phyloP scores from a whole-genome alignment of 2,329 filamentous ascomycete genomes.

The Paraphoma sp. region DNA sequence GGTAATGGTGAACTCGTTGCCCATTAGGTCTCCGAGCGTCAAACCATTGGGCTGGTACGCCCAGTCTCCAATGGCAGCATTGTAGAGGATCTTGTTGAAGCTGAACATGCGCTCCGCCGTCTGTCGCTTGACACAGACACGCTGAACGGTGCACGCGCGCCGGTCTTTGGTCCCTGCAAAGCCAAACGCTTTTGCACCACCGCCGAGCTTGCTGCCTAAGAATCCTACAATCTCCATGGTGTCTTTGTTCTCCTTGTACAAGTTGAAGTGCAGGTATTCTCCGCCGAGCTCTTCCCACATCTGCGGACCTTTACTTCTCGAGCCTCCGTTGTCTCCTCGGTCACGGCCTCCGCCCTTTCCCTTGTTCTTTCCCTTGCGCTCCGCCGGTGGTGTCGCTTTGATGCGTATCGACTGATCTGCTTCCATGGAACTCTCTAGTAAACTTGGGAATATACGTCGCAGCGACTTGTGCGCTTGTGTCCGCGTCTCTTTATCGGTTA shows the following conservation, averaged over 20 bases:
- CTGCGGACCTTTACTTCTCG: slow-evolving; percentile 40
- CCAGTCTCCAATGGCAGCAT: slow-evolving; percentile 78
- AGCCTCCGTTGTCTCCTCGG: slow-evolving; percentile 25
- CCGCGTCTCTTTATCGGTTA: slow-evolving; percentile 67
- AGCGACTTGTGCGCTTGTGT: slow-evolving; percentile 70
- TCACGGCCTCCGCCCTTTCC: slow-evolving; percentile 29
- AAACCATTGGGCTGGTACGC: slow-evolving; percentile 75
- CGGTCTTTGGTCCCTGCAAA: slow-evolving; percentile 94
- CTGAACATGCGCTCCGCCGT: slow-evolving; percentile 68
- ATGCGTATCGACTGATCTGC: slow-evolving; percentile 72
- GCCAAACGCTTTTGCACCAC: slow-evolving; percentile 71
- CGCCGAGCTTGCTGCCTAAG: slow-evolving; percentile 74
- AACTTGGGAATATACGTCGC: slow-evolving; percentile 79
- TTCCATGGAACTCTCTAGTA: slow-evolving; percentile 78
- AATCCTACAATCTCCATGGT: slow-evolving; percentile 89
- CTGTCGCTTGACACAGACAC: slow-evolving; percentile 72
- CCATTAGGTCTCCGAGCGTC: slow-evolving; percentile 80
- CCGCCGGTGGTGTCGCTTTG: slow-evolving; percentile 52
- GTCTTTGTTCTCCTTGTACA: slow-evolving; percentile 97
- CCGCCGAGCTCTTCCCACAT: slow-evolving; percentile 73
- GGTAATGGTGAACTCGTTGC: slow-evolving; percentile 93
- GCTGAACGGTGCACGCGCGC: slow-evolving; percentile 83
- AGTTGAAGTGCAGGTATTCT: slow-evolving; percentile 85
- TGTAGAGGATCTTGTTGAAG: slow-evolving; percentile 67
- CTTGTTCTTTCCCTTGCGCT: slow-evolving; percentile 42